Evolutionary conservation across 2,329 filamentous ascomycete genomes (phyloP).

Genomic region (Nemania sp.): DNA sequence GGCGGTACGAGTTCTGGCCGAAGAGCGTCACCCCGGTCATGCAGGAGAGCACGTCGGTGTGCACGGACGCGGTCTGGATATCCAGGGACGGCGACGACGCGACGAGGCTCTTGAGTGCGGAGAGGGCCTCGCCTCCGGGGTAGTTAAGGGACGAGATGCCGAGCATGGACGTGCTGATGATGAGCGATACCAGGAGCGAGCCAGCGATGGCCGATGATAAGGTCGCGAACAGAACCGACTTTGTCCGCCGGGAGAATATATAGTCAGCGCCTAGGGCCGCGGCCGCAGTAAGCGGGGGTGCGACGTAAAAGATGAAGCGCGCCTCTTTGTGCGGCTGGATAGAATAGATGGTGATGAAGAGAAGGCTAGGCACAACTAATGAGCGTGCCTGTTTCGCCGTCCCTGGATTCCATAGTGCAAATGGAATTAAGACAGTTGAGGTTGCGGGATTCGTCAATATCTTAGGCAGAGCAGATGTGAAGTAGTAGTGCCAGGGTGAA

Average conservation of each 20-base stretch:
- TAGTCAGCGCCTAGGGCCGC: constrained; percentile 80
- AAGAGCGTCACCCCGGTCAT: constrained; percentile 80
- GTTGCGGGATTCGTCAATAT: constrained; percentile 84
- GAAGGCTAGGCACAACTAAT: constrained; percentile 73
- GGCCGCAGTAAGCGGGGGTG: constrained; percentile 83
- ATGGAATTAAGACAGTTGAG: constrained; percentile 65
- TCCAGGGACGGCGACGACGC: constrained; percentile 48
- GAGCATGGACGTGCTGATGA: constrained; percentile 74
- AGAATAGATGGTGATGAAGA: constrained; percentile 85
- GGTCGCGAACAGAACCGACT: constrained; percentile 67
- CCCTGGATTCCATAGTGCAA: constrained; percentile 63
- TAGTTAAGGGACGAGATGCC: constrained; percentile 90
- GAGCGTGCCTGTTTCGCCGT: constrained; percentile 58
- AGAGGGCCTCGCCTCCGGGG: constrained; percentile 85
- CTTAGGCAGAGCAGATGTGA: constrained; percentile 81
- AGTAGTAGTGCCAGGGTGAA: constrained; percentile 88
- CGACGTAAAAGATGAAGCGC: constrained; percentile 90
- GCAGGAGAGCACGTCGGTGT: constrained; percentile 75
- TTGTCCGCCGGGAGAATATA: constrained; percentile 74
- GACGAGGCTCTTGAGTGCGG: constrained; percentile 60
- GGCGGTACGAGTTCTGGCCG: constrained; percentile 59
- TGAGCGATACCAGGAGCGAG: constrained; percentile 71
- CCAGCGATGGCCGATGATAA: constrained; percentile 66
- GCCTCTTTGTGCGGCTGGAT: constrained; percentile 95
- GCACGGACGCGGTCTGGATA: constrained; percentile 59